A percentile compares a stretch with the other conserved stretches of the same genome.
Conservation (phyloP, 345 rosid genomes). For the Corchorus capsularis region DNA sequence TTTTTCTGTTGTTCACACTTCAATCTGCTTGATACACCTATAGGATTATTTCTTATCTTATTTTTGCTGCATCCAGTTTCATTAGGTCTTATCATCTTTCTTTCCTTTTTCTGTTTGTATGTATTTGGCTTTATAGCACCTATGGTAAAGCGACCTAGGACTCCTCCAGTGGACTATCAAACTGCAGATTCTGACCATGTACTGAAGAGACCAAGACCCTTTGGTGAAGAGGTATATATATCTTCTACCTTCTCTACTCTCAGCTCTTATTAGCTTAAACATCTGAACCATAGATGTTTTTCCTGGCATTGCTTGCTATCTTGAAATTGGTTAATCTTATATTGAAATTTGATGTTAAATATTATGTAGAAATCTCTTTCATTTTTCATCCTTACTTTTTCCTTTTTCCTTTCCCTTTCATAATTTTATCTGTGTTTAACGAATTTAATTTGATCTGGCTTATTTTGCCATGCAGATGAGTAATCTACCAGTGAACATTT, state of each 20-base stretch:
- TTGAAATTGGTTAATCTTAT: background rate
- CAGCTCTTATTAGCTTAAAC: background rate
- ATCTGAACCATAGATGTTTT: background rate
- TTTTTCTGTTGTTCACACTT: background rate
- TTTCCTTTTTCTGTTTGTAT: background rate
- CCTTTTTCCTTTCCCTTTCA: background rate
- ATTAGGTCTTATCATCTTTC: conserved; percentile 2
- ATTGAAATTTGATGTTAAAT: background rate
- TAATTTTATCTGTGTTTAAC: background rate
- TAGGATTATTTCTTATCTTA: background rate
- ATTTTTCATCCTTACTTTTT: background rate
- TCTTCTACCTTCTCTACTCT: background rate
- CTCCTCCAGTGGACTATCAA: conserved; percentile 37
- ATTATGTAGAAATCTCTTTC: background rate
- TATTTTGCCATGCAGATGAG: conserved; percentile 34
- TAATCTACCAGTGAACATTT: conserved; percentile 47
- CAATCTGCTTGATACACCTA: background rate
- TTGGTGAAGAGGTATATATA: conserved; percentile 37
- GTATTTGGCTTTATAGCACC: conserved; percentile 21
- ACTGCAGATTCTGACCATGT: conserved; percentile 32
- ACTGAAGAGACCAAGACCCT: conserved; percentile 34
- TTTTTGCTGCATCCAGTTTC: background rate
- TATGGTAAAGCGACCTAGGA: conserved; percentile 26
- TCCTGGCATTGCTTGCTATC: background rate
- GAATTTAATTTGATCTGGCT: background rate